Evolutionary conservation across 176 grass and related monocot genomes (phyloP).

Genomic region (Juncus effusus): DNA sequence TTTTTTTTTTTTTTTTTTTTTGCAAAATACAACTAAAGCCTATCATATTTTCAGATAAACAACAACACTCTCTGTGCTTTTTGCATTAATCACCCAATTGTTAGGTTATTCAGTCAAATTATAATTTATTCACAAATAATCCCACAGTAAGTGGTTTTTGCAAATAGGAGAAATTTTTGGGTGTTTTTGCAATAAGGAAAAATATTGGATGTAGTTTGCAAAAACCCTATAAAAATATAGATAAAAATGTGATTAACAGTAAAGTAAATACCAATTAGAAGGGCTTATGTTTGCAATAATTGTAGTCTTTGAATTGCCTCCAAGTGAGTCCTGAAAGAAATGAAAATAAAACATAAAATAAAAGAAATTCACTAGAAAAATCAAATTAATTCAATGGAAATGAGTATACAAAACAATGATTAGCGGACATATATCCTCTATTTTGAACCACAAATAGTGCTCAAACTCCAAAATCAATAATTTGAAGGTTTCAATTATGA

Average conservation of each 20-base stretch:
- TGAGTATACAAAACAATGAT: no score
- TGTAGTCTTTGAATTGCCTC: conserved; percentile 95
- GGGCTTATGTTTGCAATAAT: conserved; percentile 99
- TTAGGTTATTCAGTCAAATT: no score
- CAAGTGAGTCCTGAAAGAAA: conserved; percentile 75
- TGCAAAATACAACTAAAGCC: no score
- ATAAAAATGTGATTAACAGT: background rate
- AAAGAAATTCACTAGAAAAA: conserved; percentile 1
- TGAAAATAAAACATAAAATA: conserved; percentile 8
- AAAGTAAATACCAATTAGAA: conserved; percentile 60
- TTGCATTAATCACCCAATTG: no score
- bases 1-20: no score
- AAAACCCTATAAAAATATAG: background rate
- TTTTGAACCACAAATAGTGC: no score
- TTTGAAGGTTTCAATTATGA: background rate
- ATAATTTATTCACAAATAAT: no score
- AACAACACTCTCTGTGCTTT: no score
- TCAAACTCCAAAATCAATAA: no score
- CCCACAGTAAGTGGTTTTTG: no score
- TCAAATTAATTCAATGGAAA: background rate
- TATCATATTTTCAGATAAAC: no score
- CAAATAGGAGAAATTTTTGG: conserved; percentile 1
- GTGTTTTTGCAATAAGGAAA: background rate
- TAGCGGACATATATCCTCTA: no score
- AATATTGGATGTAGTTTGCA: background rate